Evolutionary conservation across 2,329 filamentous ascomycete species (phyloP).

Genomic region (Microthyrium microscopicum): DNA sequence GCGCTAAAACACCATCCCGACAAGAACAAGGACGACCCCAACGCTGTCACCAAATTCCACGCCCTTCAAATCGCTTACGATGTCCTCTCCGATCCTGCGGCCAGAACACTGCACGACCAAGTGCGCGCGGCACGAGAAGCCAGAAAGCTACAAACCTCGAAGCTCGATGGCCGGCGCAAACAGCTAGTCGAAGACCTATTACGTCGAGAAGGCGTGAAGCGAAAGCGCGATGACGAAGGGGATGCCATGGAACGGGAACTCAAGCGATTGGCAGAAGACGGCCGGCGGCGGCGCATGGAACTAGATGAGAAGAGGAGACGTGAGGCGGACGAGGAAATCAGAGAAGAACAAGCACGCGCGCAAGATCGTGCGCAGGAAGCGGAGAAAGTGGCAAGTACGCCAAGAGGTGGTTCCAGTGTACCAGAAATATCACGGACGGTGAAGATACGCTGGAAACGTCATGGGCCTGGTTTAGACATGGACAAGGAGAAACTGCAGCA

Average conservation of each 20-base stretch:
- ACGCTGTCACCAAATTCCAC: conserved; percentile 62
- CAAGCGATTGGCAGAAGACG: conserved; percentile 28
- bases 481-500: conserved; percentile 29
- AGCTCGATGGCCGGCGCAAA: conserved; percentile 56
- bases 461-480: conserved; percentile 26
- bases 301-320: conserved; percentile 34
- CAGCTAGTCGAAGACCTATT: conserved; percentile 79
- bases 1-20: conserved; percentile 90
- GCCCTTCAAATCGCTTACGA: conserved; percentile 74
- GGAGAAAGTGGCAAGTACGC: conserved; percentile 9
- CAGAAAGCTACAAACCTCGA: conserved; percentile 52
- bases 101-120: conserved; percentile 64
- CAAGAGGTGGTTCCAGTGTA: conserved; percentile 16
- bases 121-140: conserved; percentile 54
- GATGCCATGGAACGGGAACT: conserved; percentile 40
- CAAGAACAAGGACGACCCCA: conserved; percentile 48
- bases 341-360: conserved; percentile 30
- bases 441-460: conserved; percentile 37
- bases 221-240: conserved; percentile 33
- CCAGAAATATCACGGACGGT: conserved; percentile 40
- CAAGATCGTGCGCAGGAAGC: conserved; percentile 11
- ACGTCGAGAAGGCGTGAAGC: conserved; percentile 43
- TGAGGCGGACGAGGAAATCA: conserved; percentile 32
- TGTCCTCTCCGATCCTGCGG: conserved; percentile 53
- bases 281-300: conserved; percentile 38